phyloP scores from a whole-genome alignment of 345 rosid genomes.

The Corchorus capsularis region DNA sequence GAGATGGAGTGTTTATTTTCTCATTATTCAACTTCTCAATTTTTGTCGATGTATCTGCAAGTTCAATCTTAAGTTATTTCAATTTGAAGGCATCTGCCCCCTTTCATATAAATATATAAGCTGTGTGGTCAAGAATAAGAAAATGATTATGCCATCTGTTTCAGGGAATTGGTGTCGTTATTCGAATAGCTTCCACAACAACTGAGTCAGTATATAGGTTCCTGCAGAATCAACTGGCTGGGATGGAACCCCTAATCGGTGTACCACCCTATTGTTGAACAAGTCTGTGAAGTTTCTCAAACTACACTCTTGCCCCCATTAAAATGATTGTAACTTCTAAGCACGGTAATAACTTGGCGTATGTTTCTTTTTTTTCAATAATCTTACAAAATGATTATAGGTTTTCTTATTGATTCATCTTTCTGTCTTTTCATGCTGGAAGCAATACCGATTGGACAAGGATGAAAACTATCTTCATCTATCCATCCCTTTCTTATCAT shows the following conservation, averaged over 20 bases:
- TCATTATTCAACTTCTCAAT: not conserved
- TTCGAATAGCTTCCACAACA: conserved; percentile 75
- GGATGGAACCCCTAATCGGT: conserved; percentile 68
- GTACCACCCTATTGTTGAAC: conserved; percentile 58
- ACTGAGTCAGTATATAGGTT: conserved; percentile 85
- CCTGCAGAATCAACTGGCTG: conserved; percentile 59
- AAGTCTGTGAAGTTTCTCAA: not conserved
- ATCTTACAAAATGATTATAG: not conserved
- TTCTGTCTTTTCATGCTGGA: not conserved
- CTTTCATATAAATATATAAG: not conserved
- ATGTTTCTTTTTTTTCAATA: not conserved
- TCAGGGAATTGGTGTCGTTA: conserved; percentile 74
- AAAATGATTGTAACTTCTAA: not conserved
- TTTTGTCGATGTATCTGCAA: not conserved
- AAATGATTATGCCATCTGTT: not conserved
- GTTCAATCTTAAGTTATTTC: not conserved
- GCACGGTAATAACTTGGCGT: not conserved
- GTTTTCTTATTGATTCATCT: not conserved
- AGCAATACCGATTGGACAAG: not conserved
- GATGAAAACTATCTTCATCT: not conserved
- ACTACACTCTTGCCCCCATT: not conserved
- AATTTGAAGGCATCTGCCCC: not conserved
- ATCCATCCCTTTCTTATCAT: not conserved
- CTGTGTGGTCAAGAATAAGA: not conserved
- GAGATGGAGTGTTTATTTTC: not conserved